Percentiles rank a stretch among this genome's conserved stretches.
Evolutionary conservation across 208 protist genomes (phyloP).

Genomic region (Wallacemonas sp.): DNA sequence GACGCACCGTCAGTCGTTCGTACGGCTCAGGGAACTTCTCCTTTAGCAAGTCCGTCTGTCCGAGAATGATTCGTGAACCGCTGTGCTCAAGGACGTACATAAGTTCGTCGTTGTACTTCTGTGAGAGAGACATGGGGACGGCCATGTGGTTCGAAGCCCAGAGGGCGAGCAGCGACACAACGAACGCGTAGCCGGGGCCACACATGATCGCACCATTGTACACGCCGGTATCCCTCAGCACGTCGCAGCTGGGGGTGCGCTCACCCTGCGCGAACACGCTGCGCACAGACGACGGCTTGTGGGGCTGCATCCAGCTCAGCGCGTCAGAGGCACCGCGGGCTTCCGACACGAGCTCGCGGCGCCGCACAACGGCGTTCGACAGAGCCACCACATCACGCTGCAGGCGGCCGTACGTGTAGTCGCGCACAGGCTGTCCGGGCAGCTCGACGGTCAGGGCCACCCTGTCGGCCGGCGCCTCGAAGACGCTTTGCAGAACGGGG

Average conservation of each 20-base stretch:
- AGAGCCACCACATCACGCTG: conserved; percentile 76
- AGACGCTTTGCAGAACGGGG: conserved; percentile 62
- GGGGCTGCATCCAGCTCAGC: conserved; percentile 68
- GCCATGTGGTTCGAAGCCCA: conserved; percentile 81
- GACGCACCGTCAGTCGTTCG: conserved; percentile 31
- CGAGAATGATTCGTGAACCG: conserved; percentile 49
- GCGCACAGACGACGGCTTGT: conserved; percentile 42
- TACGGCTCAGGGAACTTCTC: conserved; percentile 66
- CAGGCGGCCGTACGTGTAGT: conserved; percentile 78
- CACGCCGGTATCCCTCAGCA: conserved; percentile 59
- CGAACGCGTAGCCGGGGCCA: conserved; percentile 66
- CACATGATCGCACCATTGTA: conserved; percentile 65
- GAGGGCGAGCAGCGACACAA: conserved; percentile 66
- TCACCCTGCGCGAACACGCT: conserved; percentile 67
- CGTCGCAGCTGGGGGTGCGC: conserved; percentile 59
- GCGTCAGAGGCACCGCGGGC: conserved; percentile 25
- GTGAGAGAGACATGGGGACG: conserved; percentile 67
- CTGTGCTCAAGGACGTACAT: conserved; percentile 85
- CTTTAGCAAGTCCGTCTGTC: conserved; percentile 40
- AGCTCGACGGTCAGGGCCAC: conserved; percentile 72
- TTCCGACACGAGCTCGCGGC: conserved; percentile 37
- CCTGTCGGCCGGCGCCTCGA: conserved; percentile 46
- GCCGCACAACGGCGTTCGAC: conserved; percentile 53
- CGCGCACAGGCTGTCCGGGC: conserved; percentile 16
- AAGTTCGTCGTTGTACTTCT: conserved; percentile 72